phyloP scores from a whole-genome alignment of 2,329 filamentous ascomycete species.

The Exophiala lecanii-corni region DNA sequence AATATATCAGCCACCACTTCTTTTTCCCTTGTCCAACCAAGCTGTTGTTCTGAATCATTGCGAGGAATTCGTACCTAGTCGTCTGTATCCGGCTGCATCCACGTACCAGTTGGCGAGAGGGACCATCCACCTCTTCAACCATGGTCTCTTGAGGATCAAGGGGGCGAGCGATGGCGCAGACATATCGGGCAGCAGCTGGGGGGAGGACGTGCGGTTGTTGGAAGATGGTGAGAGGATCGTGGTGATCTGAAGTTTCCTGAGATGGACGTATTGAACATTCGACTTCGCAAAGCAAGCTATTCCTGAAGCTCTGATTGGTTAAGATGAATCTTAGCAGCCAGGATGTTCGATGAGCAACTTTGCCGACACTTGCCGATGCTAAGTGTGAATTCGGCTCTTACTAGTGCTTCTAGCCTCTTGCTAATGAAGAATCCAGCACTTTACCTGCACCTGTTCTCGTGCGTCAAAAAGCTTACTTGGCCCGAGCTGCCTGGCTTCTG shows the following conservation, averaged over 20 bases:
- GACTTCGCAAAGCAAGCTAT: background rate
- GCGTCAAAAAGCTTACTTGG: too few relatives aligned
- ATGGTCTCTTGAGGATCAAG: slow-evolving; percentile 77
- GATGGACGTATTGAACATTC: background rate
- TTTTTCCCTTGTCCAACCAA: too few relatives aligned
- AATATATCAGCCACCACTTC: slow-evolving; percentile 11
- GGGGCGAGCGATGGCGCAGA: slow-evolving; percentile 68
- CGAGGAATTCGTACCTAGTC: slow-evolving; percentile 78
- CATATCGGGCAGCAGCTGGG: slow-evolving; percentile 48
- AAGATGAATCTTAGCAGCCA: too few relatives aligned
- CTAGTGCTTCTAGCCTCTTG: too few relatives aligned
- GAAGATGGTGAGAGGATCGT: background rate
- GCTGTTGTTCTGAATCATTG: slow-evolving; percentile 1
- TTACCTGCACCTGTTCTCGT: too few relatives aligned
- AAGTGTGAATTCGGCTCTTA: too few relatives aligned
- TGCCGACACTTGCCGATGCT: background rate
- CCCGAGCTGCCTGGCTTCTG: too few relatives aligned
- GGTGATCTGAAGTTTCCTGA: background rate
- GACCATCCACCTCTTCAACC: slow-evolving; percentile 72
- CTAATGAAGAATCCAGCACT: too few relatives aligned
- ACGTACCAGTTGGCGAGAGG: slow-evolving; percentile 85
- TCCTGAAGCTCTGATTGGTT: background rate
- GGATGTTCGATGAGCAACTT: background rate
- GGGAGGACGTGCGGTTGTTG: background rate
- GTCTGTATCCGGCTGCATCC: slow-evolving; percentile 85